A percentile compares a stretch with the other conserved stretches of the same genome.
Conservation (phyloP, 305 asterid species). For the Rubia peregrina region DNA sequence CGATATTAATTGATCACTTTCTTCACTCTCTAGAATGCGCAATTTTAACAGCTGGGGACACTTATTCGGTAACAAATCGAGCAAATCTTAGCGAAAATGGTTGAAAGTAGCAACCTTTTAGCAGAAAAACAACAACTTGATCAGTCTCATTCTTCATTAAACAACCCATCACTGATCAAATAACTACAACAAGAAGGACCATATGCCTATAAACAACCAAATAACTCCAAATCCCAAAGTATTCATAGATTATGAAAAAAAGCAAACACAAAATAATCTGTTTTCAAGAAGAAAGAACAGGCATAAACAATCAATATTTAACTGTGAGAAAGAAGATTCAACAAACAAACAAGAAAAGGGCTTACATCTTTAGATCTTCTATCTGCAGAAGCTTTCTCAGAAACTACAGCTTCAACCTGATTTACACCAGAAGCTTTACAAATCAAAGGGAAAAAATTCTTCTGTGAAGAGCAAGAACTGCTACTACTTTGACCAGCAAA, state of each 20-base stretch:
- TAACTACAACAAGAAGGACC: background rate
- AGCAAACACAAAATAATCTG: background rate
- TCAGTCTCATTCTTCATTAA: background rate
- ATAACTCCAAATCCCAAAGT: background rate
- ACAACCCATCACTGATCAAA: background rate
- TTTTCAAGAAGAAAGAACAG: background rate
- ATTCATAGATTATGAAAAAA: background rate
- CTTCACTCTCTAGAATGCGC: background rate
- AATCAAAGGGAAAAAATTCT: conserved; percentile 18
- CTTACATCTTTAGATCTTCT: conserved; percentile 28
- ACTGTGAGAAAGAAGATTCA: background rate
- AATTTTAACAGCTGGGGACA: too few species aligned
- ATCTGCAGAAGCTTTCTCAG: conserved; percentile 15
- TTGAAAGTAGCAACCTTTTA: background rate
- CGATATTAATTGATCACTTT: background rate
- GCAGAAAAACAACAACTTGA: background rate
- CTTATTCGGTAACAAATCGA: background rate
- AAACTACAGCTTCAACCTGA: conserved; percentile 22
- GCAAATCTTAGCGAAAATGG: background rate
- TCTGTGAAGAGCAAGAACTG: conserved; percentile 16
- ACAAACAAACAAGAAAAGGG: background rate
- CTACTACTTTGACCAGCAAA: conserved; percentile 25
- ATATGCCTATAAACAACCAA: background rate
- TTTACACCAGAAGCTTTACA: conserved; percentile 25
- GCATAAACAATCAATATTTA: background rate